Evolutionary conservation across 441 rosid genomes (phyloP), one percentile per base, ranked within the genome.

Genomic region (Gossypium aridum): DNA sequence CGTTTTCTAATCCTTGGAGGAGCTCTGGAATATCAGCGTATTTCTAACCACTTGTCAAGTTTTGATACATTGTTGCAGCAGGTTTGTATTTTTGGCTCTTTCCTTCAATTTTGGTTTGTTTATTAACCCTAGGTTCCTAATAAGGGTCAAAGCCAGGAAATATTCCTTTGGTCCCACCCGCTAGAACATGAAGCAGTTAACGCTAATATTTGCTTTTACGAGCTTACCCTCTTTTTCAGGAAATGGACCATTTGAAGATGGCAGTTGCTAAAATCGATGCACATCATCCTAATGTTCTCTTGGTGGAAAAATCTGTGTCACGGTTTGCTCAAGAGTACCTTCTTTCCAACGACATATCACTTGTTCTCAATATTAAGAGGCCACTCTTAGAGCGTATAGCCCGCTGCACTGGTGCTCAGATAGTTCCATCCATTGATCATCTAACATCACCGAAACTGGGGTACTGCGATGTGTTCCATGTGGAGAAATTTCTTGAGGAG

Each of bases 181-280:
- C 54, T 63, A 37, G 43, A 63, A 54, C 28, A 45, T 10, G 54
- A 53, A 74, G 64, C 69, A 7, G 31, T 65, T 67, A 26, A 68
- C 43, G 12, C 16, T 62, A 16, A 37, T 71, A 53, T 66, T 47
- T 55, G 63, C 62, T 68, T 16, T 57, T 57, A 60, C 37, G 26
- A 79, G 77, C 66, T 78, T 80, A 28, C 80, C 10, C 76, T 69
- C 37, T 79, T 73, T 54, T 79, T 57, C 80, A 91, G 96, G 96
- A 91, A 87, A 89, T 86, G 87, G 93, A 91, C 76, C 93, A 91
- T 83, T 78, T 91, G 84, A 91, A 85, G 86, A 91, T 91, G 96
- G 93, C 93, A 59, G 92, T 91, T 83, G 85, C 93, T 68, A 91
- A 89, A 84, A 87, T 91, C 77, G 85, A 81, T 73, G 87, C 88